These are phyloP conservation scores for Mrakia gelida DNA, from an alignment of 768 basidiomycete genomes.

Conservation along the genomic window DNA sequence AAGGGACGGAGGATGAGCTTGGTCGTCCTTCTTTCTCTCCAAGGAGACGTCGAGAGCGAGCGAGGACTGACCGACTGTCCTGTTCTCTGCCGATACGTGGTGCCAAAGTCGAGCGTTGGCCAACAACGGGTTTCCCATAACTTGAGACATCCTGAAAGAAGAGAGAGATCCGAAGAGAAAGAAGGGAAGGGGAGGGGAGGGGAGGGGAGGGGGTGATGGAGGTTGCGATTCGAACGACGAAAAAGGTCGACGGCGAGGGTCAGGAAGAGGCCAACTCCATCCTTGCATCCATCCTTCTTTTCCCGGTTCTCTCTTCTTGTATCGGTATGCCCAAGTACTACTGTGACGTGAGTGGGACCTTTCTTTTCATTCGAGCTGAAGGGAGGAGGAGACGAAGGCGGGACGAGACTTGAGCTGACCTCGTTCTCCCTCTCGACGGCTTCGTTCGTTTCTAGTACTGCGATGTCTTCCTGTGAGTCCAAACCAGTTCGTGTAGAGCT, in stretches of 20 bases:
- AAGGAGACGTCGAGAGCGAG: background rate
- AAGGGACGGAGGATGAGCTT: background rate
- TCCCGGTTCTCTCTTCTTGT: background rate
- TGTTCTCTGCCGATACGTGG: slow-evolving; percentile 82
- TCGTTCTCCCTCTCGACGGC: background rate
- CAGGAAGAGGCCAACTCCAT: background rate
- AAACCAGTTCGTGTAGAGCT: background rate
- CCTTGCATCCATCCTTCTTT: background rate
- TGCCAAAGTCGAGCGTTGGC: slow-evolving; percentile 97
- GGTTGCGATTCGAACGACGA: background rate
- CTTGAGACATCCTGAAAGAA: slow-evolving; percentile 8
- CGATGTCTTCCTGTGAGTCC: slow-evolving; percentile 32
- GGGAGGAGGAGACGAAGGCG: background rate
- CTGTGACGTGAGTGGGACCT: slow-evolving; percentile 27
- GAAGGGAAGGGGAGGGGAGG: background rate
- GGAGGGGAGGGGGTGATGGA: background rate
- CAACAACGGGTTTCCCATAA: slow-evolving; percentile 68
- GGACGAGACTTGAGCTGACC: background rate
- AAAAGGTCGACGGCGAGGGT: background rate
- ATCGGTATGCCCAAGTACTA: slow-evolving; percentile 32
- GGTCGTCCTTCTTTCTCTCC: no score
- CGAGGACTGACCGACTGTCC: slow-evolving; percentile 61
- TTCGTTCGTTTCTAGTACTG: slow-evolving; percentile 30
- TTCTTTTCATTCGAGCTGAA: background rate
- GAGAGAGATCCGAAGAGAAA: background rate